These are phyloP conservation scores for Leptoxyphium fumago DNA, from an alignment of 2,329 filamentous ascomycete species.

Conservation along the genomic window DNA sequence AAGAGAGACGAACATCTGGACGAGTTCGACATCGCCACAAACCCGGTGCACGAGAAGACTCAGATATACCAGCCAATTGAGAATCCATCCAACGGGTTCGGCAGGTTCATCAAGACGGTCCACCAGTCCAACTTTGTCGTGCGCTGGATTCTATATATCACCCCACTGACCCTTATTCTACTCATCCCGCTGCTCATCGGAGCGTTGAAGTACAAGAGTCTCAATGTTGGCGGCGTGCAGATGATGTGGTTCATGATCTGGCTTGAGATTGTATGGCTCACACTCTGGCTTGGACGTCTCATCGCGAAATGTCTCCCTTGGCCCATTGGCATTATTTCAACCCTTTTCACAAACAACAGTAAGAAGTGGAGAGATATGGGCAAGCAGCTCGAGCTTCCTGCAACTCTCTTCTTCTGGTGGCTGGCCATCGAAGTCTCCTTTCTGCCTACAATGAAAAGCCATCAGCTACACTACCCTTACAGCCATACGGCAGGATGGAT, in stretches of 20 bases:
- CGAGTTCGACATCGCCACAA: slow-evolving; percentile 53
- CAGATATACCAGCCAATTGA: slow-evolving; percentile 50
- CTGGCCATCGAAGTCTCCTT: slow-evolving; percentile 77
- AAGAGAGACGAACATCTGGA: slow-evolving; percentile 42
- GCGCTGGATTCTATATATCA: slow-evolving; percentile 58
- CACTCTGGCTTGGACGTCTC: slow-evolving; percentile 62
- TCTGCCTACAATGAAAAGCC: slow-evolving; percentile 61
- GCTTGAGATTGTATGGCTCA: slow-evolving; percentile 86
- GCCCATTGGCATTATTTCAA: slow-evolving; percentile 48
- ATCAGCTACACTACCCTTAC: slow-evolving; percentile 40
- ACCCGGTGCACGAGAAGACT: slow-evolving; percentile 52
- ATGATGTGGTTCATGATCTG: slow-evolving; percentile 90
- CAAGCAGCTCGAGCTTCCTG: slow-evolving; percentile 68
- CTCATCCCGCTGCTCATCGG: slow-evolving; percentile 55
- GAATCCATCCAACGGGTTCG: slow-evolving; percentile 45
- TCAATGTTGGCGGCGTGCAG: slow-evolving; percentile 53
- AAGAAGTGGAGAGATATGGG: slow-evolving; percentile 93
- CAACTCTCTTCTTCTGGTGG: slow-evolving; percentile 84
- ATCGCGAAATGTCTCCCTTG: slow-evolving; percentile 50
- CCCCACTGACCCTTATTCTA: slow-evolving; percentile 48
- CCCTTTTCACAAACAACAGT: slow-evolving; percentile 67
- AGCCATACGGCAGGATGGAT: slow-evolving; percentile 51
- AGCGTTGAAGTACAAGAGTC: slow-evolving; percentile 37
- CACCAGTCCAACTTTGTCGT: slow-evolving; percentile 52
- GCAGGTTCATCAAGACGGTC: slow-evolving; percentile 48